phyloP scores from a whole-genome alignment of 495 filamentous ascomycete genomes.

The Astrothelium macrocarpum region DNA sequence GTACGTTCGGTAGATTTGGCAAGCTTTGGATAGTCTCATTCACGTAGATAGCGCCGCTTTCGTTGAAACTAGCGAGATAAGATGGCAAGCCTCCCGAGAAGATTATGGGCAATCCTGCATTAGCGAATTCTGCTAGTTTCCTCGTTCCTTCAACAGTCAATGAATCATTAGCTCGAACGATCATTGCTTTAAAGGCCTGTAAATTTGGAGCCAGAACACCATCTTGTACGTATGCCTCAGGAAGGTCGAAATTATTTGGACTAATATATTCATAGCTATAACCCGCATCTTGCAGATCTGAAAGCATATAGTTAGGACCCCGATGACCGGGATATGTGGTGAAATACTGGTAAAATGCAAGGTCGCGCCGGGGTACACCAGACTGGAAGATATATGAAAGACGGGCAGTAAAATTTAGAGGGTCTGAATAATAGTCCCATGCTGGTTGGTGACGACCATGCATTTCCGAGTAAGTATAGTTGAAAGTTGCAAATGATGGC shows the following conservation, averaged over 20 bases:
- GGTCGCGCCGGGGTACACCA: constrained; percentile 36
- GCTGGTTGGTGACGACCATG: constrained; percentile 37
- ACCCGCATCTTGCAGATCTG: constrained; percentile 20
- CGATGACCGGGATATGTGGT: constrained; percentile 3
- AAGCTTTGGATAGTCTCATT: neutral
- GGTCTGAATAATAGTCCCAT: constrained; percentile 36
- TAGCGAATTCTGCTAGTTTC: constrained; percentile 33
- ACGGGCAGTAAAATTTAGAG: constrained; percentile 35
- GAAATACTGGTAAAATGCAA: constrained; percentile 32
- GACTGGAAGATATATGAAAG: constrained; percentile 32
- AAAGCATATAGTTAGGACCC: constrained; percentile 13
- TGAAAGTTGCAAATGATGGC: constrained; percentile 41
- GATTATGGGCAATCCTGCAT: constrained; percentile 36
- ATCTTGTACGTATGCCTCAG: constrained; percentile 29
- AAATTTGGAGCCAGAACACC: constrained; percentile 33
- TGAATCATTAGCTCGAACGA: constrained; percentile 34
- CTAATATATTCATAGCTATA: constrained; percentile 44
- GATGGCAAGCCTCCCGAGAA: constrained; percentile 30
- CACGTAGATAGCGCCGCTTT: constrained; percentile 12
- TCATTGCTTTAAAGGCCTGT: constrained; percentile 38
- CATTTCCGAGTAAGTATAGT: constrained; percentile 37
- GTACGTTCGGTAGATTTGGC: constrained; percentile 9
- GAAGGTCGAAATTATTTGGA: constrained; percentile 38
- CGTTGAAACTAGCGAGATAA: constrained; percentile 17
- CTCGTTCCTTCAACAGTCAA: constrained; percentile 32